These are phyloP conservation scores for Globisporangium polare DNA, from an alignment of 352 stramenopile species.

Conservation along the genomic window DNA sequence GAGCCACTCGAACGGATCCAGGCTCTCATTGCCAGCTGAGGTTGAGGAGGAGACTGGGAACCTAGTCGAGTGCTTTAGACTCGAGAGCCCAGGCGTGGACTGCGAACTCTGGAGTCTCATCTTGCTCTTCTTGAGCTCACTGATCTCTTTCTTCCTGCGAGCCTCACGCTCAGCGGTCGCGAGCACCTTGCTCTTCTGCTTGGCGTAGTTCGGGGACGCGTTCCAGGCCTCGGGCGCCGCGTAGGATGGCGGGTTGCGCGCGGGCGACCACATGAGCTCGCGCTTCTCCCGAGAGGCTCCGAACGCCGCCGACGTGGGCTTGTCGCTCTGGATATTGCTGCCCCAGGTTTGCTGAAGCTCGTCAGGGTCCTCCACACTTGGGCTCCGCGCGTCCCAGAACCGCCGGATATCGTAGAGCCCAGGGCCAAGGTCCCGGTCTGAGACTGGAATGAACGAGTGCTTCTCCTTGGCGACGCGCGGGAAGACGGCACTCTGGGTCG, in stretches of 20 bases:
- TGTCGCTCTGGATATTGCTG: conserved; percentile 7
- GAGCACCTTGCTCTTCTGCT: conserved; percentile 45
- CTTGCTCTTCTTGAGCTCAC: conserved; percentile 1
- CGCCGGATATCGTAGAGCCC: conserved; percentile 41
- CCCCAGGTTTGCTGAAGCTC: background rate
- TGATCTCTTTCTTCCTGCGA: conserved; percentile 7
- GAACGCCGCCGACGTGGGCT: conserved; percentile 38
- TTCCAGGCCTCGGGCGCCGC: conserved; percentile 45
- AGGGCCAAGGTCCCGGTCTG: conserved; percentile 18
- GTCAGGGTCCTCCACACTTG: background rate
- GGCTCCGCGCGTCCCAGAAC: conserved; percentile 32
- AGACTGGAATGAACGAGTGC: background rate
- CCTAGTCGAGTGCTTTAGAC: background rate
- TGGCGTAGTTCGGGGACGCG: conserved; percentile 48
- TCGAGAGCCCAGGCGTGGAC: background rate
- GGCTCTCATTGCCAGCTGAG: background rate
- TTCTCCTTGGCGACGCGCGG: conserved; percentile 4
- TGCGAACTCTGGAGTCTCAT: background rate
- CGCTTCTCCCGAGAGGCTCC: conserved; percentile 37
- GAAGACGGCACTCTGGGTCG: conserved; percentile 13
- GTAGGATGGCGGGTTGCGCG: conserved; percentile 28
- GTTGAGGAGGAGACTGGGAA: background rate
- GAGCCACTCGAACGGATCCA: conserved; percentile 63
- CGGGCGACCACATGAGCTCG: conserved; percentile 45
- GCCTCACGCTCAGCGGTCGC: conserved; percentile 18